These are phyloP conservation scores for Vitis hybrid DNA, from an alignment of 177 flowering plant genomes.

Conservation along the genomic window DNA sequence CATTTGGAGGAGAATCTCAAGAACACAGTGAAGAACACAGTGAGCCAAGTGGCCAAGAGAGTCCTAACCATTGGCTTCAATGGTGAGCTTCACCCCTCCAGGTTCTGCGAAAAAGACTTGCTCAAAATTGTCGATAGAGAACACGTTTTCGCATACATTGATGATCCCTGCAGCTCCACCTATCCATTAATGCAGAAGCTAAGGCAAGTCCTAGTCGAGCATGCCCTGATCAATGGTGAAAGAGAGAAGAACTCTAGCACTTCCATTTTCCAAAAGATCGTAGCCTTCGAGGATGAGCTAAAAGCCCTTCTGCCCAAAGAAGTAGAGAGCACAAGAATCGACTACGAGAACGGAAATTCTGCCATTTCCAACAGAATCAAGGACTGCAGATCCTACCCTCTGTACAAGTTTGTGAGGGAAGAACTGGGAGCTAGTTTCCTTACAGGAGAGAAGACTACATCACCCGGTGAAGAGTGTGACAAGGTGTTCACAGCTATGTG, in stretches of 20 bases:
- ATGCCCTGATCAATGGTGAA: slow-evolving; percentile 31
- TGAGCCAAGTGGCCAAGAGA: slow-evolving; percentile 37
- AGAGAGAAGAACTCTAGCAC: slow-evolving; percentile 19
- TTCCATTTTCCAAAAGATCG: slow-evolving; percentile 42
- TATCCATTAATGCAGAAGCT: slow-evolving; percentile 58
- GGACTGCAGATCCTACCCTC: slow-evolving; percentile 52
- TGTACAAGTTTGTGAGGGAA: slow-evolving; percentile 45
- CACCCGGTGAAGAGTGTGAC: slow-evolving; percentile 51
- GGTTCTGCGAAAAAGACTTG: slow-evolving; percentile 42
- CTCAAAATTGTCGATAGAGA: slow-evolving; percentile 43
- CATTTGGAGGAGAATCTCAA: slow-evolving; percentile 52
- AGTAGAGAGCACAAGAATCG: slow-evolving; percentile 35
- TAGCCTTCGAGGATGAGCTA: slow-evolving; percentile 46
- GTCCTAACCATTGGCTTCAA: slow-evolving; percentile 24
- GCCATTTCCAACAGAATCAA: slow-evolving; percentile 33
- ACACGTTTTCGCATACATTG: slow-evolving; percentile 38
- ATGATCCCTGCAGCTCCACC: slow-evolving; percentile 42
- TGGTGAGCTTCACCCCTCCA: slow-evolving; percentile 42
- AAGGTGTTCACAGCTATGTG: slow-evolving; percentile 47
- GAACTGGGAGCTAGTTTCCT: slow-evolving; percentile 29
- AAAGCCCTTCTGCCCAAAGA: slow-evolving; percentile 39
- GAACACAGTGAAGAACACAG: slow-evolving; percentile 39
- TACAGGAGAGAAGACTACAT: slow-evolving; percentile 40
- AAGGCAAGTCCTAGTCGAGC: slow-evolving; percentile 47
- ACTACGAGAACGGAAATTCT: slow-evolving; percentile 33